phyloP scores from a whole-genome alignment of 108 stramenopile species.

The Schizochytrium sp. region DNA sequence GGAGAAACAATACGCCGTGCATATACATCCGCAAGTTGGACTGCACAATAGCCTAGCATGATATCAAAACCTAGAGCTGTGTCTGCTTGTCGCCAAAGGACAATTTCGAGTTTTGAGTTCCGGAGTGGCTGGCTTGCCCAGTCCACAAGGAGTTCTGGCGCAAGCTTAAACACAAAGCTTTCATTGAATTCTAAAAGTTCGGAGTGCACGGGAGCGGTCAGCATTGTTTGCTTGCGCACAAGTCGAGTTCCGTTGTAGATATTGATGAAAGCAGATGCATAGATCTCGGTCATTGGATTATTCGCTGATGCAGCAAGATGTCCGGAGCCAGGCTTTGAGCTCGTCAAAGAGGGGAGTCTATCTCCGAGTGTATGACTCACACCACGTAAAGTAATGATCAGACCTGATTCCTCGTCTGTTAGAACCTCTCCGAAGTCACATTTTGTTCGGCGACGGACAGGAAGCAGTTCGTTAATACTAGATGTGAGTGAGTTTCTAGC shows the following conservation, averaged over 20 bases:
- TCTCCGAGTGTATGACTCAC: background rate
- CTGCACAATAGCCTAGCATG: constrained; percentile 29
- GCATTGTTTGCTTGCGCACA: constrained; percentile 54
- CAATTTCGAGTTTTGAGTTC: constrained; percentile 25
- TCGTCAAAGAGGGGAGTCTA: background rate
- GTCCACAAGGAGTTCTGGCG: constrained; percentile 5
- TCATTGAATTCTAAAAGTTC: background rate
- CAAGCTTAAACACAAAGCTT: background rate
- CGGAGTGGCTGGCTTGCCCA: background rate
- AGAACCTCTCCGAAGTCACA: background rate
- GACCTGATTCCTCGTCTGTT: background rate
- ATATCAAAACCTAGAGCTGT: constrained; percentile 19
- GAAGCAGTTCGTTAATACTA: background rate
- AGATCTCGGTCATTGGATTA: background rate
- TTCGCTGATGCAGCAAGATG: background rate
- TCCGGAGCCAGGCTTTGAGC: background rate
- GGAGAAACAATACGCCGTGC: background rate
- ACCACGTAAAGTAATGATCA: background rate
- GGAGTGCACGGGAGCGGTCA: background rate
- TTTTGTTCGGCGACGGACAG: constrained; percentile 8
- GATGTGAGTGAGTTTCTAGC: background rate
- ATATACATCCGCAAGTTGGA: background rate
- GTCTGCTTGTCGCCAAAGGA: constrained; percentile 32
- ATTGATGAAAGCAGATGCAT: background rate
- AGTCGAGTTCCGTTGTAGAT: background rate